Conservation (phyloP, 2,329 filamentous ascomycete species). For the Fusarium vanettenii region DNA sequence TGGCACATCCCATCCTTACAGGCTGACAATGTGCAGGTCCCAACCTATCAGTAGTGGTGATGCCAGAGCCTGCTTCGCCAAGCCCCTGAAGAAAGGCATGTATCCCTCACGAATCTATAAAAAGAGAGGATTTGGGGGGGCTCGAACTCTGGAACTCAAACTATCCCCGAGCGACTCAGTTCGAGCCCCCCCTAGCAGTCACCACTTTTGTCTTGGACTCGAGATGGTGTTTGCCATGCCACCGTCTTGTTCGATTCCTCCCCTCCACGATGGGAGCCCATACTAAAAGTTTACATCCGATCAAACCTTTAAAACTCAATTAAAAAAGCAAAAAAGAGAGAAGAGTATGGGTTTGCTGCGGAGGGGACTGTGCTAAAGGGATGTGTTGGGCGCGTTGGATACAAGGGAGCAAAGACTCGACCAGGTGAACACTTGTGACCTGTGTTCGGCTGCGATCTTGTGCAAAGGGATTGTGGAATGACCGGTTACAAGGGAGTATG, state of each 20-base stretch:
- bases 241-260: not conserved
- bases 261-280: not conserved
- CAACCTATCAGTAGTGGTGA: not conserved
- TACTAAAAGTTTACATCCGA: not conserved
- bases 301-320: not conserved
- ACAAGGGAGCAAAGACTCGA: not conserved
- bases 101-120: too few species aligned
- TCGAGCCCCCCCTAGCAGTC: not conserved
- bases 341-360: not conserved
- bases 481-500: too few species aligned
- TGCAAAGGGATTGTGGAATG: not conserved
- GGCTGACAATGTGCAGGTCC: not conserved
- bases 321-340: not conserved
- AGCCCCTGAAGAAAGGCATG: not conserved
- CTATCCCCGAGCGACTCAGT: not conserved
- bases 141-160: too few species aligned
- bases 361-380: not conserved
- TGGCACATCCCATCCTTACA: not conserved
- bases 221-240: not conserved
- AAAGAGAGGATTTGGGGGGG: too few species aligned
- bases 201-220: not conserved
- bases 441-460: not conserved
- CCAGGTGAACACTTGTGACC: not conserved
- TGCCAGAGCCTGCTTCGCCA: not conserved
- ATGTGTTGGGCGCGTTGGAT: not conserved